Conservation (phyloP, 148 eudicot species). For the Salicornia ramosissima region DNA sequence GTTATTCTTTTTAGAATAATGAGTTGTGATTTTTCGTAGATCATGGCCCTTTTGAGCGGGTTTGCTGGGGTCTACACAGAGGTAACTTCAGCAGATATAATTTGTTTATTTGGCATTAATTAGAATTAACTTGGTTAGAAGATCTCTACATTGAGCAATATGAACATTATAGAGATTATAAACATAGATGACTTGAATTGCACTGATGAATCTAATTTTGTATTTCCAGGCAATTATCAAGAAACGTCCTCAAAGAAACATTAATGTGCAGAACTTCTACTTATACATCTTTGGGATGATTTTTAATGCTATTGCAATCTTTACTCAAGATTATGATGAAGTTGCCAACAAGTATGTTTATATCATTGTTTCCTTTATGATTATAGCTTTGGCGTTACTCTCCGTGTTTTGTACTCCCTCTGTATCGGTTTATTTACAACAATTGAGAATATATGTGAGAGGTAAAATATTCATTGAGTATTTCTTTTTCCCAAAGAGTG, state of each 20-base stretch:
- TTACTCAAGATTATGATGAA: conserved; percentile 88
- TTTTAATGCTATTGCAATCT: conserved; percentile 85
- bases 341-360: conserved; percentile 69
- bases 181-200: neutral
- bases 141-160: neutral
- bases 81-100: conserved; percentile 40
- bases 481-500: neutral
- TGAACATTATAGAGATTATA: neutral
- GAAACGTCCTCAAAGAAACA: conserved; percentile 92
- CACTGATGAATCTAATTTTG: conserved; percentile 10
- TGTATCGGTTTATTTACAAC: too few species aligned
- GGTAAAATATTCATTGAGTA: too few species aligned
- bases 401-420: too few species aligned
- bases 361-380: conserved; percentile 7
- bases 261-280: conserved; percentile 98
- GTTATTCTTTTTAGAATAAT: neutral
- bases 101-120: neutral
- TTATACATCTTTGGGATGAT: conserved; percentile 93
- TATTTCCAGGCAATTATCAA: conserved; percentile 79
- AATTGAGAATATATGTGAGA: too few species aligned
- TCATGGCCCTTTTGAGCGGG: conserved; percentile 98
- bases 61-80: conserved; percentile 99
- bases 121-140: neutral
- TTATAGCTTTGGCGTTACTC: neutral
- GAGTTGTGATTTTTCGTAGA: conserved; percentile 37